These are phyloP conservation scores for Trifolium repens DNA, from an alignment of 306 rosid genomes.

Conservation along the genomic window DNA sequence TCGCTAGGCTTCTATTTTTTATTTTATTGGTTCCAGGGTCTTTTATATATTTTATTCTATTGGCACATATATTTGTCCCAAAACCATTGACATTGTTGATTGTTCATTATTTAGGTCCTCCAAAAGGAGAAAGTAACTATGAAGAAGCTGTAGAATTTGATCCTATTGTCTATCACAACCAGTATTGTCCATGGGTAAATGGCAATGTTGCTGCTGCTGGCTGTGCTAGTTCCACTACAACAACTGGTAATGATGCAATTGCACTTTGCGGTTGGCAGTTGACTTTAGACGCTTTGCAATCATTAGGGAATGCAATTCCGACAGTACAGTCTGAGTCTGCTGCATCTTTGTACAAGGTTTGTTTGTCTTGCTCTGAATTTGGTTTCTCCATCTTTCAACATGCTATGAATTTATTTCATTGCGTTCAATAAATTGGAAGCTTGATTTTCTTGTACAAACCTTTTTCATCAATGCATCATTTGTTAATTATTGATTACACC, in stretches of 20 bases:
- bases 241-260: constrained; percentile 62
- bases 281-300: constrained; percentile 82
- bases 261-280: constrained; percentile 95
- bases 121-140: constrained; percentile 90
- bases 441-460: constrained; percentile 22
- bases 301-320: constrained; percentile 76
- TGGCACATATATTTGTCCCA: constrained; percentile 28
- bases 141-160: constrained; percentile 89
- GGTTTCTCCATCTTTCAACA: constrained; percentile 14
- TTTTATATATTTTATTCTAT: constrained; percentile 19
- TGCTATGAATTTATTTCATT: constrained; percentile 14
- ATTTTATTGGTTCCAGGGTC: constrained; percentile 12
- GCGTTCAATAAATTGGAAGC: not conserved
- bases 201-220: constrained; percentile 99
- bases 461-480: constrained; percentile 26
- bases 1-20: constrained; percentile 9
- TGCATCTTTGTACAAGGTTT: constrained; percentile 93
- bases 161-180: constrained; percentile 88
- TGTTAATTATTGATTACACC: not conserved
- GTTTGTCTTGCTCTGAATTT: constrained; percentile 31
- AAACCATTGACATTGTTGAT: constrained; percentile 39
- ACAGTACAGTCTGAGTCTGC: constrained; percentile 91
- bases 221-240: constrained; percentile 55
- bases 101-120: constrained; percentile 64
- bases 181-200: constrained; percentile 97